Base-by-base conservation (phyloP, 2,329 filamentous ascomycete genomes). In the Cladobotryum protrusum region DNA sequence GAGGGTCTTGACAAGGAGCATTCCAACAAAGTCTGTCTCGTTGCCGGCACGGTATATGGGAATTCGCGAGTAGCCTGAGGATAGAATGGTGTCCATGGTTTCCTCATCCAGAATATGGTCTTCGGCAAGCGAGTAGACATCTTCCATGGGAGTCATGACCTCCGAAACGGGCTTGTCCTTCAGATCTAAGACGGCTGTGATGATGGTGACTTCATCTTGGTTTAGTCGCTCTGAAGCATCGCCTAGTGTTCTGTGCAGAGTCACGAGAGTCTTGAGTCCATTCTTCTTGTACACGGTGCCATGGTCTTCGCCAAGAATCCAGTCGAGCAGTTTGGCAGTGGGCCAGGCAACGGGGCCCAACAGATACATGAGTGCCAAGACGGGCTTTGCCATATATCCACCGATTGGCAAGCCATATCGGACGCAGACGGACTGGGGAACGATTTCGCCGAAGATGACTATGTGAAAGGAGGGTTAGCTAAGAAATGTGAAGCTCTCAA, bases 131-230 rank as follows among this genome's bases (percentile, higher is more conserved):
- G 87, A 92, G 65, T 95, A 99, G 44, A 97, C 93, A 64, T 99
- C 91, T 42, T 89, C 84, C 87, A 99, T 97, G 1, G 93, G 93
- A 0, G 95, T 99, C 93, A 99, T 99, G 64, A 99, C 96, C 63
- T 83, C 87, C 41, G 89, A 89, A 6, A 99, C 91, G 0, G 92
- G 78, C 72, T 99, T 99, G 58, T 93, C 91, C 72, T 97, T 99
- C 57, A 99, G 76, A 64, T 99, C 93, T 50, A 99, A 74, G 13
- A 97, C 93, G 35, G 93, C 92, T 57, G 89, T 96, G 68, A 99
- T 99, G 66, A 99, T 99, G 53, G 93, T 97, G 57, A 99, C 93
- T 68, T 99, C 93, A 63, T 99, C 93, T 59, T 96, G 87, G 68
- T 96, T 97, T 48, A 99, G 75, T 51, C 93, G 86, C 63, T 99